Conservation (phyloP, 2,329 filamentous ascomycete species). For the Lomentospora prolificans region DNA sequence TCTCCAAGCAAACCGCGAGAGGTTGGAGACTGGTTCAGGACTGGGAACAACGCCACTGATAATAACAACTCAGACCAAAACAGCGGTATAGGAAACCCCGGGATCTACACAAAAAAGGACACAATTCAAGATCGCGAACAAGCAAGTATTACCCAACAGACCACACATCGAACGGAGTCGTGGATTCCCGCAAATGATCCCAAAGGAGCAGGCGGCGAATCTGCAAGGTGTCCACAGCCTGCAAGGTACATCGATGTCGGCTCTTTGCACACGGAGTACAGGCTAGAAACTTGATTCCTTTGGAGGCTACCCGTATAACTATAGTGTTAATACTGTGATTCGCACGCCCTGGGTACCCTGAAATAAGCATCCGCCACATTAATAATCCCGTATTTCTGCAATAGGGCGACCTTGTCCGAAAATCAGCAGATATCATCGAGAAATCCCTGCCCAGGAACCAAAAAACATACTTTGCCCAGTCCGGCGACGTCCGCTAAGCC, state of each 20-base stretch:
- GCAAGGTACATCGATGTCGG: not conserved
- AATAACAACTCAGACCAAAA: not conserved
- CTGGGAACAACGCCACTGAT: not conserved
- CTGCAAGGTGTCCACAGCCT: constrained; percentile 2
- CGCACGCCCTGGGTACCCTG: not conserved
- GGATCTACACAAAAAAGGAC: not conserved
- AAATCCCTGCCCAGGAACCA: not conserved
- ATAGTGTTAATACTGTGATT: not conserved
- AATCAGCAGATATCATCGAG: not conserved
- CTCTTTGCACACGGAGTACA: not conserved
- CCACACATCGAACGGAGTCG: not conserved
- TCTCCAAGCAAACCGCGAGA: not conserved
- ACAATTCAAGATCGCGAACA: constrained; percentile 1
- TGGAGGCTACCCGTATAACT: too few relatives aligned
- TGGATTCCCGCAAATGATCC: not conserved
- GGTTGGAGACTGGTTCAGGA: not conserved
- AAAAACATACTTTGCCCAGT: not conserved
- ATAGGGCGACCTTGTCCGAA: not conserved
- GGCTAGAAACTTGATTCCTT: not conserved
- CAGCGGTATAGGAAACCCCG: not conserved
- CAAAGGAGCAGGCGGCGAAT: not conserved
- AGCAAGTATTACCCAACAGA: constrained; percentile 1
- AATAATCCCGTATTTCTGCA: not conserved
- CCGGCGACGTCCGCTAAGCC: constrained; percentile 1
- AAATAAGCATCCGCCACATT: not conserved